A percentile compares a stretch with the other conserved stretches of the same genome.
Conservation (phyloP, 768 basidiomycete species). For the Collybia nuda region DNA sequence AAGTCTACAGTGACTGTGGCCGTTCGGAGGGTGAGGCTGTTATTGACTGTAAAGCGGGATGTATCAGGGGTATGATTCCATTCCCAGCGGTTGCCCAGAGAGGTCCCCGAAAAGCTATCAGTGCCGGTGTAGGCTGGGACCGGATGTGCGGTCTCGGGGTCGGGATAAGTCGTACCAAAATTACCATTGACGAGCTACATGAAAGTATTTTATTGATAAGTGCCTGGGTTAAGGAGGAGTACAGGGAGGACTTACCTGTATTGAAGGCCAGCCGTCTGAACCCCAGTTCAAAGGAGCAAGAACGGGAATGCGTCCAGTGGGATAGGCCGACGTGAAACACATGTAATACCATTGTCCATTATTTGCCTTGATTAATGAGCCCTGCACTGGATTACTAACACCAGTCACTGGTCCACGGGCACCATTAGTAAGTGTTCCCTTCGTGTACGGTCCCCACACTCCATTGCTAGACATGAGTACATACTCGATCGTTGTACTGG, state of each 20-base stretch:
- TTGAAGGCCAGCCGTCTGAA: conserved; percentile 15
- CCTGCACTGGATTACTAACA: conserved; percentile 9
- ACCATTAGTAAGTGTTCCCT: conserved; percentile 1
- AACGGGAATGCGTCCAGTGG: conserved; percentile 14
- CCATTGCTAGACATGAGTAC: conserved; percentile 9
- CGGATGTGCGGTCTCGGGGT: conserved; percentile 9
- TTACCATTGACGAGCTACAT: conserved; percentile 10
- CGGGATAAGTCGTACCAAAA: conserved; percentile 12
- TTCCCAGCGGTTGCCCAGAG: conserved; percentile 14
- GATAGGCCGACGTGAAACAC: conserved; percentile 15
- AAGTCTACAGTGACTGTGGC: conserved; percentile 16
- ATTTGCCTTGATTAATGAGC: conserved; percentile 12
- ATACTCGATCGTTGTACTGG: too few relatives aligned
- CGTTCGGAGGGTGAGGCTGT: conserved; percentile 15
- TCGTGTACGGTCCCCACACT: conserved; percentile 12
- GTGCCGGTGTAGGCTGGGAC: conserved; percentile 8
- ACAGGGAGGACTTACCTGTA: neutral
- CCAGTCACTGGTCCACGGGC: conserved; percentile 5
- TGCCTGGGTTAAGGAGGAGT: too few relatives aligned
- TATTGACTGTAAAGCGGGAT: conserved; percentile 12
- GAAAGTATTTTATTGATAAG: too few relatives aligned
- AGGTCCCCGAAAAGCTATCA: conserved; percentile 12
- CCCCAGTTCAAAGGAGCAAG: conserved; percentile 17
- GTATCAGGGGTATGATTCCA: conserved; percentile 20
- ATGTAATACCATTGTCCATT: conserved; percentile 13